These are phyloP conservation scores for Suhomyces bolitotheri DNA, from an alignment of 1,139 yeast species.

Conservation along the genomic window DNA sequence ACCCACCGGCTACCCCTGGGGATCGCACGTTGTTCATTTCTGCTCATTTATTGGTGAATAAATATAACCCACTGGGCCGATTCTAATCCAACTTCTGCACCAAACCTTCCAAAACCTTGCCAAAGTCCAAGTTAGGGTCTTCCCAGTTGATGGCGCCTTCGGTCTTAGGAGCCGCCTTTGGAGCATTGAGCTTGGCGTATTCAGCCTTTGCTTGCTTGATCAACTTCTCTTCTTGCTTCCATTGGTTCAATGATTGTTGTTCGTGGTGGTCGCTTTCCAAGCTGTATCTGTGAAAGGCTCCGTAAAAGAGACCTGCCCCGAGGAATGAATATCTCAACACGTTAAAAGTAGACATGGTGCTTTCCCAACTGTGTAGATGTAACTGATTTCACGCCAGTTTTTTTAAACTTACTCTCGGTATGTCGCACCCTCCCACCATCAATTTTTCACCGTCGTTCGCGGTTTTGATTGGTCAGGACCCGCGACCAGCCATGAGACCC, in stretches of 20 bases:
- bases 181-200: slow-evolving; percentile 64
- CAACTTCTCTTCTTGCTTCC: slow-evolving; percentile 68
- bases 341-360: slow-evolving; percentile 48
- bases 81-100: slow-evolving; percentile 43
- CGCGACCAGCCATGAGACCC: slow-evolving; percentile 6
- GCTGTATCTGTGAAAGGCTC: slow-evolving; percentile 79
- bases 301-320: slow-evolving; percentile 87
- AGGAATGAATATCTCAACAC: slow-evolving; percentile 92
- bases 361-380: slow-evolving; percentile 5
- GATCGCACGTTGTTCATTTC: too few species aligned
- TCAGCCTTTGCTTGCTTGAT: slow-evolving; percentile 87
- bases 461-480: slow-evolving; percentile 13
- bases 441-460: slow-evolving; percentile 10
- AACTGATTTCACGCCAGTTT: too few species aligned
- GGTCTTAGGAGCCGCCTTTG: slow-evolving; percentile 39
- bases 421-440: not conserved
- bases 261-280: slow-evolving; percentile 62
- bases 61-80: too few species aligned
- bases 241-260: slow-evolving; percentile 59
- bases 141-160: slow-evolving; percentile 67
- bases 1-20: too few species aligned
- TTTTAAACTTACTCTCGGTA: too few species aligned
- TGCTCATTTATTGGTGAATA: slow-evolving; percentile 1
- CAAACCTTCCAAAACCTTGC: slow-evolving; percentile 46
- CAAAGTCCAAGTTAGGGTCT: slow-evolving; percentile 89